Percentiles rank a stretch among this genome's conserved stretches.
Evolutionary conservation across 2,329 filamentous ascomycete species (phyloP).

Genomic region (Pseudogymnoascus sp.): DNA sequence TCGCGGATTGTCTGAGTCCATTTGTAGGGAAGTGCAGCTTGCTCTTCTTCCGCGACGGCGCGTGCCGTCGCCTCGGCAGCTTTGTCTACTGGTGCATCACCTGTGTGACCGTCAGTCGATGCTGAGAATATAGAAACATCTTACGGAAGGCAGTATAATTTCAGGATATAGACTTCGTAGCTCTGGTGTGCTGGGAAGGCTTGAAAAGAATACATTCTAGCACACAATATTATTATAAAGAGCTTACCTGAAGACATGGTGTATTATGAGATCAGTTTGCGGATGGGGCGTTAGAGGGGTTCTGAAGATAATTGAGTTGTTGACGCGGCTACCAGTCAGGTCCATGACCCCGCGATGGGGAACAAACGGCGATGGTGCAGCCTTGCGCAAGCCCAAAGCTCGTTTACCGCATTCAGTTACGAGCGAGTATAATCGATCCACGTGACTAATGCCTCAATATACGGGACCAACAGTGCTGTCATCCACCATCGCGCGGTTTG

Average conservation of each 20-base stretch:
- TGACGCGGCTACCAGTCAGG: conserved; percentile 2
- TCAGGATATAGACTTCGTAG: background rate
- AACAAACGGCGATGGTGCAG: background rate
- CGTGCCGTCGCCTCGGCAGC: conserved; percentile 51
- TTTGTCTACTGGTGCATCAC: conserved; percentile 37
- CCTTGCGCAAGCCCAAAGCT: background rate
- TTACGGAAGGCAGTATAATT: background rate
- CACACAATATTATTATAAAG: background rate
- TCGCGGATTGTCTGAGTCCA: conserved; percentile 93
- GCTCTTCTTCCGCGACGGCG: conserved; percentile 76
- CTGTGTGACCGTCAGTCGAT: background rate
- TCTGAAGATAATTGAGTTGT: background rate
- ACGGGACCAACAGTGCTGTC: background rate
- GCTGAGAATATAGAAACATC: background rate
- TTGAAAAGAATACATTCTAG: background rate
- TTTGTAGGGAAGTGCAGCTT: conserved; percentile 89
- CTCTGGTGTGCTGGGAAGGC: background rate
- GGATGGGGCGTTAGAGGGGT: background rate
- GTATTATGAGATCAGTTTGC: background rate
- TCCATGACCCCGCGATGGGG: background rate
- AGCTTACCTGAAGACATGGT: background rate
- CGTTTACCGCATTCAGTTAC: background rate
- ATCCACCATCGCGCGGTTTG: no score
- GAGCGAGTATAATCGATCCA: background rate
- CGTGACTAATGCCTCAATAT: background rate